Conservation (phyloP, 2,329 filamentous ascomycete species). For the Mycosphaerella arachidis region DNA sequence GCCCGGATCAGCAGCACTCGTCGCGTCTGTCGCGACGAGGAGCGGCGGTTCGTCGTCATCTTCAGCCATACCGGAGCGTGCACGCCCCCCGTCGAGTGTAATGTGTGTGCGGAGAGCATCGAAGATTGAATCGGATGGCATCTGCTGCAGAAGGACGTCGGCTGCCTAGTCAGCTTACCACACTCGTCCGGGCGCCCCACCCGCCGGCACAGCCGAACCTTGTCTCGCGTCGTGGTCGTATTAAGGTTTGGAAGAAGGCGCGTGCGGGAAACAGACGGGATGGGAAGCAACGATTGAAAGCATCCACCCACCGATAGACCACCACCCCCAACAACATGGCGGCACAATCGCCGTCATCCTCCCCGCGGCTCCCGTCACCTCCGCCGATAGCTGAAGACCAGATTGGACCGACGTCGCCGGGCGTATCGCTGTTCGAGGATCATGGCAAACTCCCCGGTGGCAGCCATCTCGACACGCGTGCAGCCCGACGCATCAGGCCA, state of each 20-base stretch:
- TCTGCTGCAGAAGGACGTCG: background rate
- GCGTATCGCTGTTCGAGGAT: conserved; percentile 57
- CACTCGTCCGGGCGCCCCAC: background rate
- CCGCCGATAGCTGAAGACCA: conserved; percentile 94
- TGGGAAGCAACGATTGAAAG: background rate
- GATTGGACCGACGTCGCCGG: conserved; percentile 72
- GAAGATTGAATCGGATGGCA: background rate
- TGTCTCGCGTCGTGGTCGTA: background rate
- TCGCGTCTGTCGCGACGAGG: conserved; percentile 51
- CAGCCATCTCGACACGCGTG: conserved; percentile 65
- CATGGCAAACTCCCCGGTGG: conserved; percentile 54
- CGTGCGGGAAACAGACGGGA: background rate
- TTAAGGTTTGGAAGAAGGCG: background rate
- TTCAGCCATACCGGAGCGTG: conserved; percentile 49
- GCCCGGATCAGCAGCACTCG: conserved; percentile 7
- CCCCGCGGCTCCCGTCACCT: conserved; percentile 88
- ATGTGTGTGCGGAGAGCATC: background rate
- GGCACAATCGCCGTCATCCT: conserved; percentile 60
- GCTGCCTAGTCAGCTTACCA: background rate
- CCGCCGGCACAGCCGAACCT: background rate
- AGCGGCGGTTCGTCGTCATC: conserved; percentile 62
- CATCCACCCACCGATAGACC: background rate
- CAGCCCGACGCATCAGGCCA: conserved; percentile 80
- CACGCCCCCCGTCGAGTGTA: background rate
- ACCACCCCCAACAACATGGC: conserved; percentile 4